Conservation (phyloP, 2,329 filamentous ascomycete species). For the Microcera coccophila region DNA sequence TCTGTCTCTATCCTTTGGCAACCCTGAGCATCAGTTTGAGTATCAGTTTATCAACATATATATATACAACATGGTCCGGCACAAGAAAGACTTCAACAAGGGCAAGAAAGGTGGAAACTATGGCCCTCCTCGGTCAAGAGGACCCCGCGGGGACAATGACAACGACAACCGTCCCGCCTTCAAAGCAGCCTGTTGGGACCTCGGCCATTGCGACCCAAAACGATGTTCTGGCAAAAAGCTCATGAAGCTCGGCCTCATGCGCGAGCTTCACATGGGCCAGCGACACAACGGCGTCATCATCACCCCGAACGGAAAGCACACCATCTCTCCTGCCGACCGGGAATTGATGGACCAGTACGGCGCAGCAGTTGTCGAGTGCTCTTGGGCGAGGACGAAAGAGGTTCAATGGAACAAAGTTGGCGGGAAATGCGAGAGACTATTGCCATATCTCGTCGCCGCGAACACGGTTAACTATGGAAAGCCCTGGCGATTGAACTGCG, state of each 20-base stretch:
- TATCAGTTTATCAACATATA: too few species aligned
- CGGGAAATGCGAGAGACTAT: constrained; percentile 82
- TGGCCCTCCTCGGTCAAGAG: constrained; percentile 48
- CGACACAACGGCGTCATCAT: constrained; percentile 90
- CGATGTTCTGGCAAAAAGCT: constrained; percentile 93
- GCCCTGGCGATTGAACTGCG: constrained; percentile 92
- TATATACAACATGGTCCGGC: constrained; percentile 69
- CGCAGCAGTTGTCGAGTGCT: constrained; percentile 94
- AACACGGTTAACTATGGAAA: constrained; percentile 97
- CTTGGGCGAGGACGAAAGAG: constrained; percentile 89
- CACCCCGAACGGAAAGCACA: constrained; percentile 85
- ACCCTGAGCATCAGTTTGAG: too few species aligned
- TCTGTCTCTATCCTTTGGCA: too few species aligned
- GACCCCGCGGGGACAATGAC: constrained; percentile 43
- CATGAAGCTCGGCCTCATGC: constrained; percentile 89
- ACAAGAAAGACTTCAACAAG: constrained; percentile 82
- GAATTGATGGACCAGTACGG: constrained; percentile 82
- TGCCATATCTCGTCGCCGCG: constrained; percentile 93
- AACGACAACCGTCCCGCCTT: constrained; percentile 51
- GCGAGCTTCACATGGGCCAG: constrained; percentile 85
- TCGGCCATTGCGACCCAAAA: constrained; percentile 96
- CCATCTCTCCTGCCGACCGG: constrained; percentile 77
- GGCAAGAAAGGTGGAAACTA: constrained; percentile 65
- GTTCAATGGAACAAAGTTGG: constrained; percentile 89
- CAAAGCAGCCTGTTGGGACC: constrained; percentile 96